Base-by-base conservation (phyloP, 768 basidiomycete genomes). In the Crepidotus variabilis region DNA sequence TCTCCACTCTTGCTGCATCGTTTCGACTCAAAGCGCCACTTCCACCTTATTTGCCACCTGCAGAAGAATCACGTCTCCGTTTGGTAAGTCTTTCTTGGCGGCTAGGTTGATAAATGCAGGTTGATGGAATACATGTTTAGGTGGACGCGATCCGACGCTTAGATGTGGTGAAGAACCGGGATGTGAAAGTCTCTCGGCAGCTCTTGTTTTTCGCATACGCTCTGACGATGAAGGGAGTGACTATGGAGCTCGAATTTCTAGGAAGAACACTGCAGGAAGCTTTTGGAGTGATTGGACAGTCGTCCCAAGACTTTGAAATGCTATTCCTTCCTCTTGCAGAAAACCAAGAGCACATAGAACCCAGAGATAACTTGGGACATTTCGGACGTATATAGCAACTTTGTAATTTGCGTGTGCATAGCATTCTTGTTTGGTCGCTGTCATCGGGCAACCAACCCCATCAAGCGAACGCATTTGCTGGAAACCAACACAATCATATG, bases 11-110 rank as follows among this genome's bases (percentile, higher is more conserved):
- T 28, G 84, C 91, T 2, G 83, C 89, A 1, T 87, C 88, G 1
- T 91, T 95, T 69, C 77, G 85, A 16, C 76, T 92, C 43, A 96
- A 96, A 65, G 86, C 92, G 5, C 97, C 97, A 1, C 75, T 99
- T n/a, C 94, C 97, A 0, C 94, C 97, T 0, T 98, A 94, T 69
- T 81, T 99, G 0, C 97, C 97, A 2, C 95, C 95, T 0, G 96
- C 90, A 0, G 94, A 96, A 67, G 80, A 86, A 61, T 83, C 93
- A 0, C 83, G 96, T 51, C 81, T 87, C 53, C 82, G 85, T 7
- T 73, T 99, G 69, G 94, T 90, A 67, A 49, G 80, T 61, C 13
- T 34, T 46, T 46, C 50, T n/a, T 35, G 21, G 10, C 16, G 39
- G 54, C 36, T 33, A 18, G 39, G 33, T 54, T 50, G 20, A 28